Conservation (phyloP, 164 flowering plant genomes). For the Nymphaea thermarum region DNA sequence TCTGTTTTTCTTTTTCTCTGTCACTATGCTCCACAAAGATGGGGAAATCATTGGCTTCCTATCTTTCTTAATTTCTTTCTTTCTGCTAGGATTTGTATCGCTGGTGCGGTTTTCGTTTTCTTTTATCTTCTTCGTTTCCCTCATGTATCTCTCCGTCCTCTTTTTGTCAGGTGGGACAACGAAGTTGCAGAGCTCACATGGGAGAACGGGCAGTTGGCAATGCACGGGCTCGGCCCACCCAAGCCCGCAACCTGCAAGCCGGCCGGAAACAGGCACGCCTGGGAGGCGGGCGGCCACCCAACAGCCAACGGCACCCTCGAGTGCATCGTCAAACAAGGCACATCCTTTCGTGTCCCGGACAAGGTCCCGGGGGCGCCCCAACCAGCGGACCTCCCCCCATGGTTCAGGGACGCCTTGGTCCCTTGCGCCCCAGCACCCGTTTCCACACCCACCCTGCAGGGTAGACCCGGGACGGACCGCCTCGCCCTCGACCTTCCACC, state of each 20-base stretch:
- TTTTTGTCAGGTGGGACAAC: conserved; percentile 19
- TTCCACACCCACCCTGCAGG: background rate
- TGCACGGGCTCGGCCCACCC: conserved; percentile 69
- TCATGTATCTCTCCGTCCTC: too few relatives aligned
- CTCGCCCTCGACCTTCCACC: background rate
- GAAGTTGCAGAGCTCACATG: conserved; percentile 85
- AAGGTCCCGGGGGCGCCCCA: conserved; percentile 15
- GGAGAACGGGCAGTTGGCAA: conserved; percentile 73
- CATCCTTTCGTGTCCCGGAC: conserved; percentile 1
- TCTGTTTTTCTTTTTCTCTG: background rate
- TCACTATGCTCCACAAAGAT: background rate
- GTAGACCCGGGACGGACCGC: background rate
- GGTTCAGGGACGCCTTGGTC: conserved; percentile 64
- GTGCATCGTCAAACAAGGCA: conserved; percentile 57
- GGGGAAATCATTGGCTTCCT: too few relatives aligned
- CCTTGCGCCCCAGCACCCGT: conserved; percentile 24
- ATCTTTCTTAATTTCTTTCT: too few relatives aligned
- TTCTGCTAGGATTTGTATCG: too few relatives aligned
- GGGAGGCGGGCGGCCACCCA: background rate
- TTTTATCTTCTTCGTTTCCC: background rate
- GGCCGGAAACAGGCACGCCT: background rate
- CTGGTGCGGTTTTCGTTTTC: background rate
- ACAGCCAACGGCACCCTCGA: conserved; percentile 56
- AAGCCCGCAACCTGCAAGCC: conserved; percentile 11
- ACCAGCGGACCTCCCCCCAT: conserved; percentile 8